A percentile compares a stretch with the other conserved stretches of the same genome.
Evolutionary conservation across 306 rosid species (phyloP).

Genomic region (Quillaja saponaria): DNA sequence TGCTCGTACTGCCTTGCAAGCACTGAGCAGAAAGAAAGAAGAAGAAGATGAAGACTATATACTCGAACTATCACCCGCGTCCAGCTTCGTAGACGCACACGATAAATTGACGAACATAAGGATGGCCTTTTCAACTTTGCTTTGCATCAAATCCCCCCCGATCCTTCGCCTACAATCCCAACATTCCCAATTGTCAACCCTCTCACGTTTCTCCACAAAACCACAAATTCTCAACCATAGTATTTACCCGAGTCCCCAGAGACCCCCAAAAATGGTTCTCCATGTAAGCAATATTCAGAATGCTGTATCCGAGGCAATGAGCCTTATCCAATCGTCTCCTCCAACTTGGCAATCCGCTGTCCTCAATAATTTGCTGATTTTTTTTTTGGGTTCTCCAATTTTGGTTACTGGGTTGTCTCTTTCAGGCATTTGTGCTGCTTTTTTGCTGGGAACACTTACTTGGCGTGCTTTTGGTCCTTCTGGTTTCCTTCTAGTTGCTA

Average conservation of each 20-base stretch:
- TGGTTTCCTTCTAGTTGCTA: conserved; percentile 90
- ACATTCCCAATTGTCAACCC: conserved; percentile 13
- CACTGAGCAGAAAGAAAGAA: too few relatives aligned
- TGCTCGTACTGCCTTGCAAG: too few relatives aligned
- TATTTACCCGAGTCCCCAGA: conserved; percentile 16
- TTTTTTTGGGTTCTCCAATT: conserved; percentile 70
- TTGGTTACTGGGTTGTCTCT: conserved; percentile 74
- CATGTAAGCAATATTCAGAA: conserved; percentile 44
- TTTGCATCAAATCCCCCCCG: conserved; percentile 33
- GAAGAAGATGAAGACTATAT: too few relatives aligned
- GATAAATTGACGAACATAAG: background rate
- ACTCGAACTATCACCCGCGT: too few relatives aligned
- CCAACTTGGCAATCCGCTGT: conserved; percentile 81
- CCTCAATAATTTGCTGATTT: conserved; percentile 64
- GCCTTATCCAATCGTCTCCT: conserved; percentile 70
- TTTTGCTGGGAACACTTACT: conserved; percentile 88
- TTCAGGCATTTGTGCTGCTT: conserved; percentile 83
- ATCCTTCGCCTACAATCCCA: conserved; percentile 25
- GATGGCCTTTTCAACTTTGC: conserved; percentile 35
- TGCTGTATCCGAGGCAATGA: conserved; percentile 50
- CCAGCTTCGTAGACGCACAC: conserved; percentile 18
- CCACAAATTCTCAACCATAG: conserved; percentile 25
- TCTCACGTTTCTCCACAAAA: conserved; percentile 25
- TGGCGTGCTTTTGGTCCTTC: conserved; percentile 95
- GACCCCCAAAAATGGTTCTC: conserved; percentile 30